Evolutionary conservation across 306 rosid genomes (phyloP).

Genomic region (Cicer judaicum): DNA sequence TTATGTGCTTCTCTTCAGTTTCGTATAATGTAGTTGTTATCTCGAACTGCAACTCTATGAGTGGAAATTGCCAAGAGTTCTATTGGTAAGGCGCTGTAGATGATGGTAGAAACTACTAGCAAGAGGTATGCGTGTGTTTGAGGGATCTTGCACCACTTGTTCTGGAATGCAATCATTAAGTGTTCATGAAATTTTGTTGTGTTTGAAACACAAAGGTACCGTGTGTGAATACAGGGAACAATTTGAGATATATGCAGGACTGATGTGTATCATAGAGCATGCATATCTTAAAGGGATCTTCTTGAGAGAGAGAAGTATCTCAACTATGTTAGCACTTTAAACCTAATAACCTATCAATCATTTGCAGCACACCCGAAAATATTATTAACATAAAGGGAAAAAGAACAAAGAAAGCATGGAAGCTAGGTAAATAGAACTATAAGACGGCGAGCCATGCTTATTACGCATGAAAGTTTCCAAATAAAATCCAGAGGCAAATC

Average conservation of each 20-base stretch:
- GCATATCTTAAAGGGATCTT: not conserved
- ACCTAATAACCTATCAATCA: no score
- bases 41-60: not conserved
- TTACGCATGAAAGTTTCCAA: not conserved
- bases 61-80: not conserved
- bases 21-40: not conserved
- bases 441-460: not conserved
- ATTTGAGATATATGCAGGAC: not conserved
- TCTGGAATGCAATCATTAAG: not conserved
- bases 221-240: not conserved
- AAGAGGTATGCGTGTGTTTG: not conserved
- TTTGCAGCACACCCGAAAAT: no score
- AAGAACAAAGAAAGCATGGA: no score
- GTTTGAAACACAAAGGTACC: not conserved
- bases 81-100: not conserved
- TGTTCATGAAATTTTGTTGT: not conserved
- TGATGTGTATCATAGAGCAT: not conserved
- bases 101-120: not conserved
- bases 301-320: not conserved
- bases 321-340: no score
- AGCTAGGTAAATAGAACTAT: no score
- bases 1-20: slow-evolving; percentile 13
- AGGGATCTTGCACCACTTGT: not conserved
- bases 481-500: not conserved
- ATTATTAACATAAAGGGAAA: no score